Base-by-base conservation (phyloP, 169 alveolate species). In the Plasmodium relictum region DNA sequence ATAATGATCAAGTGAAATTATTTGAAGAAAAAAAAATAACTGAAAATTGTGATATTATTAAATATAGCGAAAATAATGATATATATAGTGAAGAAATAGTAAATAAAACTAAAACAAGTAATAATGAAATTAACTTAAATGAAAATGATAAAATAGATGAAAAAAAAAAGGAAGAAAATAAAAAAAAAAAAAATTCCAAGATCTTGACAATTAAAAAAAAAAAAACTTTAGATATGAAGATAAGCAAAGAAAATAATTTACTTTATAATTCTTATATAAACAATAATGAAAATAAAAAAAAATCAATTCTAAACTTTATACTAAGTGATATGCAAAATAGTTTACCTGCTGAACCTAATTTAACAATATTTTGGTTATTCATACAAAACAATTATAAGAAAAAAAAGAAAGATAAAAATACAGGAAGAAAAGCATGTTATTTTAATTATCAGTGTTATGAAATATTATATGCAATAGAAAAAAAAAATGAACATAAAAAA, bases 361-460 rank as follows among this genome's bases (percentile, higher is more conserved):
- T 80, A 62, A 80, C 90, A 2, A 54, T 80, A 26, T 80, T 80
- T 80, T 80, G 90, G 90, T 22, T 80, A 24, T 80, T 80, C 37
- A 69, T 80, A 80, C 90, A 80, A 80, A 80, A 80, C 59, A 37
- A 71, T 7, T 65, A 58, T 80, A 80, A 69, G 24, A 69, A 66
- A 59, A 66, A 45, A 71, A 44, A 56, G 16, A 66, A 31, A 12
- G 50, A 39, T 39, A 20, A 52, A 26, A 42, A 74, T 16, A n/a
- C 22, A 56, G 39, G 41, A 26, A 22, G 52, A 20, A 63, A 42
- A 8, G 10, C 73, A 6, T n/a, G 41, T 1, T 54, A 80, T 39
- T 80, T 80, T 45, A 74, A 80, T 44, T 80, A 80, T 22, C 90
- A 80, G 58, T 80, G 90, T 61, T 45, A 66, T 61, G 90, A 80